These are phyloP conservation scores for Bretschneidera sinensis DNA, from an alignment of 345 rosid species.

Conservation along the genomic window DNA sequence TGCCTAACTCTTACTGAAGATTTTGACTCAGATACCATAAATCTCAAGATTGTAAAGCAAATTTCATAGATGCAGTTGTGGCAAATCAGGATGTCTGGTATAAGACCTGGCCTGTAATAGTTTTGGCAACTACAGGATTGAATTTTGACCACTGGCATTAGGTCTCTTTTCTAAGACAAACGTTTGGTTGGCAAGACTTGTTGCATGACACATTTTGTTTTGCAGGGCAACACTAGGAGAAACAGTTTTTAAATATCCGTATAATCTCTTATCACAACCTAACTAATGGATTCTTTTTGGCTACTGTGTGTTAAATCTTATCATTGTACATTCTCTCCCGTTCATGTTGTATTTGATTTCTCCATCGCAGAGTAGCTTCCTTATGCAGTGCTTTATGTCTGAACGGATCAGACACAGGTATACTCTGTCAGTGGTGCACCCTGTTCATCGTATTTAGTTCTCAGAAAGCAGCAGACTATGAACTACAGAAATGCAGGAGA, in stretches of 20 bases:
- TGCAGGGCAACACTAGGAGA: not conserved
- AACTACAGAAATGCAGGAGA: not conserved
- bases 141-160: too few species aligned
- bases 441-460: constrained; percentile 31
- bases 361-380: constrained; percentile 79
- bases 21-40: not conserved
- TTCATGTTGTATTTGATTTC: constrained; percentile 88
- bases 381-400: constrained; percentile 83
- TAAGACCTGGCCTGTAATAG: not conserved
- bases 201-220: too few species aligned
- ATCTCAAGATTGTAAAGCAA: too few species aligned
- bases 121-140: too few species aligned
- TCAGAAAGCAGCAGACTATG: not conserved
- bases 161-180: too few species aligned
- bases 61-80: not conserved
- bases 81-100: not conserved
- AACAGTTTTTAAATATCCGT: not conserved
- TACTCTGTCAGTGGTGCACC: constrained; percentile 93
- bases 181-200: too few species aligned
- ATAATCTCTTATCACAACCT: not conserved
- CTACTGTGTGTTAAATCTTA: not conserved
- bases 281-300: too few species aligned
- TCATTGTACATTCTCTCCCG: constrained; percentile 42
- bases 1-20: not conserved
- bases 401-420: constrained; percentile 87